Evolutionary conservation across 495 filamentous ascomycete genomes (phyloP).

Genomic region (Podospora australis): DNA sequence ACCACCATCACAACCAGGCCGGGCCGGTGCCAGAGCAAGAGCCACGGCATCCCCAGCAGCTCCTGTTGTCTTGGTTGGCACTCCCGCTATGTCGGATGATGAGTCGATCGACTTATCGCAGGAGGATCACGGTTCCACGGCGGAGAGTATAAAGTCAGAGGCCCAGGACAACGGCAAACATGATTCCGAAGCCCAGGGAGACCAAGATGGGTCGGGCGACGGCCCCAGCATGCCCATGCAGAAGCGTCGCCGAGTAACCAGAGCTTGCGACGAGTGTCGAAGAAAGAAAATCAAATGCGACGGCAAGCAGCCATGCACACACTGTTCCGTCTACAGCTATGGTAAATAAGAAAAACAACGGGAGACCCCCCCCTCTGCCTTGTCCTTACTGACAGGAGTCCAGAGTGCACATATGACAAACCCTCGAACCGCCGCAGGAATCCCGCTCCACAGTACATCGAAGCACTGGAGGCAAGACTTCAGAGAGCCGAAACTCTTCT

Average conservation of each 20-base stretch:
- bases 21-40: conserved; percentile 17
- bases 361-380: no score
- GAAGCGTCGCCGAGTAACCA: conserved; percentile 81
- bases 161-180: conserved; percentile 17
- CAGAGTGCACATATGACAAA: conserved; percentile 97
- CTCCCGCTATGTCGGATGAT: conserved; percentile 31
- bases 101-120: conserved; percentile 27
- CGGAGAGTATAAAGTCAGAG: conserved; percentile 23
- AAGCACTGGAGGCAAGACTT: conserved; percentile 77
- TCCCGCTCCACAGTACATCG: conserved; percentile 90
- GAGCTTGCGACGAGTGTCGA: conserved; percentile 93
- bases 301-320: conserved; percentile 94
- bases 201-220: conserved; percentile 15
- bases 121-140: conserved; percentile 26
- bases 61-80: conserved; percentile 10
- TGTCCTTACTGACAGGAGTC: conserved; percentile 30
- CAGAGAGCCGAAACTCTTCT: conserved; percentile 79
- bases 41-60: conserved; percentile 5
- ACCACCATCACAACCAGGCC: conserved; percentile 16
- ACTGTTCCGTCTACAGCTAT: conserved; percentile 97
- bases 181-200: conserved; percentile 21
- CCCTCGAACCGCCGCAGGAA: conserved; percentile 93
- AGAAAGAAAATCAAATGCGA: conserved; percentile 99
- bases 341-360: conserved; percentile 51
- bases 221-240: conserved; percentile 55